phyloP scores from a whole-genome alignment of 139 green algal species.

The Chlorella sp. region DNA sequence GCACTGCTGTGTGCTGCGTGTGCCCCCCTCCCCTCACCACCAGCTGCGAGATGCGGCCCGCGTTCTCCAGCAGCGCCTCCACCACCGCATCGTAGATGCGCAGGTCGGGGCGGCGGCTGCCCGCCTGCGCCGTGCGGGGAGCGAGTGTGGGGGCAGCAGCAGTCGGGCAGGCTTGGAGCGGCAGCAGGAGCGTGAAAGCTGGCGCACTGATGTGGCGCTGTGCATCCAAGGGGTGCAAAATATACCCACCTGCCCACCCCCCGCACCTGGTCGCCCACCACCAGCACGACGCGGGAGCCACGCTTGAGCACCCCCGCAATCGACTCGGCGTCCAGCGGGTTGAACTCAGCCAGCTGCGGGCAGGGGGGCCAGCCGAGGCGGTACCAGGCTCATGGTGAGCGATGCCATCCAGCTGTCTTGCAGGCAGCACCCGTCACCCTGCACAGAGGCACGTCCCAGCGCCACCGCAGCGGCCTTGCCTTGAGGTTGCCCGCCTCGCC shows the following conservation, averaged over 20 bases:
- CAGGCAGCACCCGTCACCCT: not conserved
- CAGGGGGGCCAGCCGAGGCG: not conserved
- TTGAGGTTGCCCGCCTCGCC: slow-evolving; percentile 25
- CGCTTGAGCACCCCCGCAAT: not conserved
- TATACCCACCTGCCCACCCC: no score
- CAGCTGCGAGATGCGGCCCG: slow-evolving; percentile 11
- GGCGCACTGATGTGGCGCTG: no score
- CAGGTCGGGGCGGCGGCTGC: slow-evolving; percentile 26
- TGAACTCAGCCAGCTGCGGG: slow-evolving; percentile 26
- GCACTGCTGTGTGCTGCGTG: no score
- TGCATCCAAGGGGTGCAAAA: not conserved
- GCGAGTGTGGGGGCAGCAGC: not conserved
- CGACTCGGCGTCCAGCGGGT: slow-evolving; percentile 13
- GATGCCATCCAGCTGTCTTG: not conserved
- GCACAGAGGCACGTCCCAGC: not conserved
- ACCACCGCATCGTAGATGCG: slow-evolving; percentile 25
- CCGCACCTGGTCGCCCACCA: slow-evolving; percentile 25
- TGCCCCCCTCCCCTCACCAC: not conserved
- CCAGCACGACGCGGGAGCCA: slow-evolving; percentile 22
- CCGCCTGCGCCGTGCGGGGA: not conserved
- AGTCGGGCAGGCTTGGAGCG: not conserved
- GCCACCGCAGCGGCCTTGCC: not conserved
- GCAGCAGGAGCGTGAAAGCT: no score
- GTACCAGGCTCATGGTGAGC: not conserved
- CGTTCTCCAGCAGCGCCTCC: slow-evolving; percentile 20